Evolutionary conservation across 2,329 filamentous ascomycete genomes (phyloP), one percentile per base, ranked within the genome.

Genomic region (Botryotinia calthae): DNA sequence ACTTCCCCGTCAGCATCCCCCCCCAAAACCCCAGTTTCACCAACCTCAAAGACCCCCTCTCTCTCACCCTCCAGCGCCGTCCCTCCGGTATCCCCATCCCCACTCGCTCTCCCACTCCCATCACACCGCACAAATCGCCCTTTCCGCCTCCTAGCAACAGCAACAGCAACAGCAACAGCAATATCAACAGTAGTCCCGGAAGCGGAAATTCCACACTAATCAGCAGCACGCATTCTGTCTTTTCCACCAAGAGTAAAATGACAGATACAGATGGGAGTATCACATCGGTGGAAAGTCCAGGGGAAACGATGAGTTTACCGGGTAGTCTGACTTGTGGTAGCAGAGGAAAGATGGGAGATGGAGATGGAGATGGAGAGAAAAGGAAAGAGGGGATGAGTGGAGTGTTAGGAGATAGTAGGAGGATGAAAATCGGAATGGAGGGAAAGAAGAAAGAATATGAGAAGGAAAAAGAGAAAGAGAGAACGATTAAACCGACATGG

Each of bases 181-280:
- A n/a, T 12, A 40, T 8, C 8, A 40, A 40, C 44, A 58, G 69
- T 31, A 66, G 75, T 4, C 72, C 76, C 20, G 71, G 71, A n/a
- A 76, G 77, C 51, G 74, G 61, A 42, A 68, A 73, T 14, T 75
- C 74, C 74, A 74, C 77, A 4, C 48, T 77, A 2, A 44, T 70
- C 28, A 77, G 75, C 37, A 77, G 75, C 12, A 71, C 71, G 6
- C 63, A 75, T 20, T 77, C 77, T 0, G 72, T 74, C 2, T 77
- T 77, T n/a, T 77, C 76, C 8, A 54, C 46, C 31, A 48, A 58
- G 25, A 76, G 76, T 7, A 64, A 59, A 20, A 73, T 65, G 9
- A 71, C 74, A 42, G 76, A 75, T 54, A 73, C 74, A 42, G 76
- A 75, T 42, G 65, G 65, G 14, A 75, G 76, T 28, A 46, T 72